These are phyloP conservation scores for Sugiyamaella paludigena DNA, from an alignment of 1,139 yeast genomes.

Conservation along the genomic window DNA sequence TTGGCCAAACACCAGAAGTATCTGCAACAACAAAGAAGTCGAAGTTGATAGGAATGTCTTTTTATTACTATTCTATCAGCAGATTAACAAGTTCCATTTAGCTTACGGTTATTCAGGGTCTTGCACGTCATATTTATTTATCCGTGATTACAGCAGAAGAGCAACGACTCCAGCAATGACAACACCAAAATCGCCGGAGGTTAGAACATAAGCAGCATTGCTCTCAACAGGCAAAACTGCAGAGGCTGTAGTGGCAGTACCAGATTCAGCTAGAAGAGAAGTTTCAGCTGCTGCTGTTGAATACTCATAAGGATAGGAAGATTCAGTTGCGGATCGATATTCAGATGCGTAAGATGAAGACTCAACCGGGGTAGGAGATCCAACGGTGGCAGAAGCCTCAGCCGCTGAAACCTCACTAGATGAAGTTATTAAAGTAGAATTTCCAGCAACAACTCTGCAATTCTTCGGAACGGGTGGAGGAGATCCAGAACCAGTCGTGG, in stretches of 20 bases:
- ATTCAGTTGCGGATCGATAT: slow-evolving; percentile 6
- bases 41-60: no score
- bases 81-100: no score
- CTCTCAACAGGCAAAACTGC: not conserved
- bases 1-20: no score
- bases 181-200: slow-evolving; percentile 9
- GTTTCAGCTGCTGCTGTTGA: slow-evolving; percentile 8
- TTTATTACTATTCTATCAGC: no score
- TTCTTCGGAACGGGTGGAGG: slow-evolving; percentile 12
- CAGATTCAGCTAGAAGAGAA: slow-evolving; percentile 13
- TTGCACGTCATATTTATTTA: no score
- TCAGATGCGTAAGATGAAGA: slow-evolving; percentile 6
- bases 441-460: slow-evolving; percentile 1
- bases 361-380: slow-evolving; percentile 2
- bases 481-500: slow-evolving; percentile 6
- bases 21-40: no score
- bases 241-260: slow-evolving; percentile 5
- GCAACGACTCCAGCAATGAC: slow-evolving; percentile 11
- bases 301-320: slow-evolving; percentile 4
- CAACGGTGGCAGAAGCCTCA: slow-evolving; percentile 7
- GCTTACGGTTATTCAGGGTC: no score
- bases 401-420: slow-evolving; percentile 12
- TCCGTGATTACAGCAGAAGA: not conserved
- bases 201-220: slow-evolving; percentile 6
- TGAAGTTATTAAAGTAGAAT: no score